phyloP scores from a whole-genome alignment of 805 yeast species.

The Teunomyces atbi region DNA sequence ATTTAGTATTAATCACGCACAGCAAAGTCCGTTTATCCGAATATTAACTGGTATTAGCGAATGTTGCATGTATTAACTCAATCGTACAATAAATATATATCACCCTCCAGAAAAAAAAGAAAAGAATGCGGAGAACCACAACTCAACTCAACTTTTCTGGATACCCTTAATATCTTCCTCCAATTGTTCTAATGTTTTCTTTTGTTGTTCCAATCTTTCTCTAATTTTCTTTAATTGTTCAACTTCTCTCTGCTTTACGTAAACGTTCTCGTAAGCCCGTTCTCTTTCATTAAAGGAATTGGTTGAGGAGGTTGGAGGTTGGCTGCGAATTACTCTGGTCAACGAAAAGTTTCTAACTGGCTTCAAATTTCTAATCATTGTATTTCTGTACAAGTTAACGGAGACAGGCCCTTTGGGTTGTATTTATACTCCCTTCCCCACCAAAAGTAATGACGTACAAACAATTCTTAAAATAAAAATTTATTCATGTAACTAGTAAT shows the following conservation, averaged over 20 bases:
- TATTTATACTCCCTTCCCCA: background rate
- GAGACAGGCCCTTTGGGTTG: background rate
- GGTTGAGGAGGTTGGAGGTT: conserved; percentile 14
- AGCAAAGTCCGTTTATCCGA: background rate
- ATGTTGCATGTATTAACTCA: background rate
- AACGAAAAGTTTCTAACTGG: conserved; percentile 29
- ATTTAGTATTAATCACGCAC: too few relatives aligned
- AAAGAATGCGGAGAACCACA: background rate
- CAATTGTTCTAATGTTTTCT: conserved; percentile 51
- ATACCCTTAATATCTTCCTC: conserved; percentile 44
- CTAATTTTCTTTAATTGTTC: conserved; percentile 75
- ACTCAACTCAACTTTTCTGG: background rate
- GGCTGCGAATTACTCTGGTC: conserved; percentile 18
- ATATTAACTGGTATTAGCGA: background rate
- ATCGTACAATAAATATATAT: conserved; percentile 1
- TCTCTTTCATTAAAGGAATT: conserved; percentile 69
- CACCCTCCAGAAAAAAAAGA: background rate
- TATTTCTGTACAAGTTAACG: background rate
- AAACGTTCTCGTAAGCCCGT: conserved; percentile 84
- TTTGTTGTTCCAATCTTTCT: conserved; percentile 73
- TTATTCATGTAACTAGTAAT: background rate
- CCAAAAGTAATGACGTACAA: too few relatives aligned
- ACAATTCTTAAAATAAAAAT: background rate
- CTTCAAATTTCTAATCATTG: background rate
- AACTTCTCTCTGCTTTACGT: conserved; percentile 83